These are phyloP conservation scores for Rosa chinensis DNA, from an alignment of 306 rosid genomes.

Conservation along the genomic window DNA sequence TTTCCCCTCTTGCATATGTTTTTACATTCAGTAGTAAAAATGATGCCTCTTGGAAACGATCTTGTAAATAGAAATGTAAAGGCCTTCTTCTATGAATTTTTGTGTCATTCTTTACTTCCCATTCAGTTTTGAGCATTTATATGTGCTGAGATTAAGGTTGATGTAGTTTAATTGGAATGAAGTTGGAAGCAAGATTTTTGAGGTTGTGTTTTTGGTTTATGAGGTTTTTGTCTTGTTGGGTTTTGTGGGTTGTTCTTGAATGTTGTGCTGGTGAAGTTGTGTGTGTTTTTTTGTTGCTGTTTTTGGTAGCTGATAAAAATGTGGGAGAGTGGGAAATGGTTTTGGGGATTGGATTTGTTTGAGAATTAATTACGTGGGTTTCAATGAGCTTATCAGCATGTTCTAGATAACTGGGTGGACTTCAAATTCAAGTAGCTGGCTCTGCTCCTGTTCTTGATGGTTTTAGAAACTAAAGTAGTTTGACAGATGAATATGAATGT, in stretches of 20 bases:
- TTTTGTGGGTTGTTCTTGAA: not conserved
- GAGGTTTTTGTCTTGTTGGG: not conserved
- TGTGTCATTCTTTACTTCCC: not conserved
- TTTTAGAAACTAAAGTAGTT: not conserved
- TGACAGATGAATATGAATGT: not conserved
- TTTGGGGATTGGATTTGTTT: not conserved
- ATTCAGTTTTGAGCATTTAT: not conserved
- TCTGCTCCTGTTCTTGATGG: not conserved
- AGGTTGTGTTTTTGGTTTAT: not conserved
- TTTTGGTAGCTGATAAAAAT: not conserved
- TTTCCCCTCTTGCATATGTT: not conserved
- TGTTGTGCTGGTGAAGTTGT: conserved; percentile 1
- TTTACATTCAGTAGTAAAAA: not conserved
- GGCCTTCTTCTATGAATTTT: not conserved
- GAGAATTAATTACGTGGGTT: not conserved
- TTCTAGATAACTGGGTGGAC: not conserved
- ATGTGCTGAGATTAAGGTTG: conserved; percentile 22
- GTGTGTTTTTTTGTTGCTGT: not conserved
- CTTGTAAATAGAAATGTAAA: not conserved
- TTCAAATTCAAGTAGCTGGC: no score
- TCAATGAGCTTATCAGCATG: not conserved
- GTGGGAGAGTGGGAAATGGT: not conserved
- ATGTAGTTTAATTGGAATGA: conserved; percentile 14
- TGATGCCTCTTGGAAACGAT: not conserved
- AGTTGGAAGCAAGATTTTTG: not conserved